Percentiles rank a stretch among this genome's conserved stretches.
These are phyloP conservation scores for Apiotrichum veenhuisii DNA, from an alignment of 1,284 basidiomycete species.

Conservation along the genomic window DNA sequence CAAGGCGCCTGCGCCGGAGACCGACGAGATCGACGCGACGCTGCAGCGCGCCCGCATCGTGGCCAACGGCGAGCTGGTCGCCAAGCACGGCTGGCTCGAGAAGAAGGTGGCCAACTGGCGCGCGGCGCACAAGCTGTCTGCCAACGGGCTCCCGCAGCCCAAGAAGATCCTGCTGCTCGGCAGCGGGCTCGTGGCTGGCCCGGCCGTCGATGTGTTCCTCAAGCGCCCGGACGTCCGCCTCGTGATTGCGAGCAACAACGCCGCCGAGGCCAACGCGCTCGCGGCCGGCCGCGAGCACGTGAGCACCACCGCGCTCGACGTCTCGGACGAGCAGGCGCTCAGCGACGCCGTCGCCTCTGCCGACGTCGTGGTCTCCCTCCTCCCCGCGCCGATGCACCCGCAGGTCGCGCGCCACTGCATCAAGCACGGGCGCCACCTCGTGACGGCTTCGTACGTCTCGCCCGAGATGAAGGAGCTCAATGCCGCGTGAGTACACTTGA, in stretches of 20 bases:
- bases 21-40: constrained; percentile 49
- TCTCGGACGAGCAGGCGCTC: constrained; percentile 57
- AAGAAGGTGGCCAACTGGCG: constrained; percentile 55
- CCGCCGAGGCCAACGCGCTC: constrained; percentile 60
- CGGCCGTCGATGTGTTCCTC: constrained; percentile 70
- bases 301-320: constrained; percentile 61
- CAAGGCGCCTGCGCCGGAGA: constrained; percentile 15
- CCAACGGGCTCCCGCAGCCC: constrained; percentile 44
- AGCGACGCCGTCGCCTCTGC: constrained; percentile 57
- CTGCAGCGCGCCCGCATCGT: constrained; percentile 69
- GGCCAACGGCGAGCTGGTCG: constrained; percentile 57
- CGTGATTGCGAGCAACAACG: constrained; percentile 70
- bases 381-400: constrained; percentile 75
- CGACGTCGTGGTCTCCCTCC: constrained; percentile 57
- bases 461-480: constrained; percentile 71
- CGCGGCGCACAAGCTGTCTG: not conserved
- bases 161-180: constrained; percentile 77
- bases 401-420: constrained; percentile 74
- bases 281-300: constrained; percentile 59
- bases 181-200: constrained; percentile 86
- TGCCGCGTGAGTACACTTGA: constrained; percentile 53
- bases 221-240: constrained; percentile 60
- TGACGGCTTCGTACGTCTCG: constrained; percentile 91
- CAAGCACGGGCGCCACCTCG: constrained; percentile 67
- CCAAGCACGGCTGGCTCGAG: constrained; percentile 61